These are phyloP conservation scores for Linanthus parryae DNA, from an alignment of 148 eudicot species.

Conservation along the genomic window DNA sequence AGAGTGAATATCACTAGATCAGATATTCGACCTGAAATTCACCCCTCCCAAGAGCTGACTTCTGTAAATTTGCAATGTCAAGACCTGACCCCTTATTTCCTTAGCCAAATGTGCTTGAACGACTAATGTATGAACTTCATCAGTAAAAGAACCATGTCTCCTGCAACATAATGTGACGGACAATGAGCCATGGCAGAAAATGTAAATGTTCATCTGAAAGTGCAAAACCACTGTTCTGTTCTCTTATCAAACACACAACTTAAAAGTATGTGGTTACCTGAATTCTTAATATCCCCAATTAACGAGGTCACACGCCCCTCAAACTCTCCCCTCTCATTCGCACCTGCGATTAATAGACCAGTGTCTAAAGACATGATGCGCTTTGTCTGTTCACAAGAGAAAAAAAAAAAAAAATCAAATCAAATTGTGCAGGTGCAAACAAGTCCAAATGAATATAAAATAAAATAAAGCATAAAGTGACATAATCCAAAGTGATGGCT, in stretches of 20 bases:
- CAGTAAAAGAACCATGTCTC: conserved; percentile 45
- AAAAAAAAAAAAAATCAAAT: too few species aligned
- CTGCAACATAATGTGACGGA: conserved; percentile 26
- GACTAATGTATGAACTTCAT: conserved; percentile 48
- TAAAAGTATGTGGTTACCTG: conserved; percentile 31
- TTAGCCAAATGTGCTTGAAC: conserved; percentile 43
- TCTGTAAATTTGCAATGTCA: conserved; percentile 41
- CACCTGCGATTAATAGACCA: conserved; percentile 46
- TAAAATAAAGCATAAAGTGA: conserved; percentile 15
- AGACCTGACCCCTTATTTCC: conserved; percentile 55
- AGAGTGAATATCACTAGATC: neutral
- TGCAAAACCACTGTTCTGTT: too few species aligned
- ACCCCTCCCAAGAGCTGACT: conserved; percentile 48
- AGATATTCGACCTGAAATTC: conserved; percentile 36
- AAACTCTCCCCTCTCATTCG: conserved; percentile 52
- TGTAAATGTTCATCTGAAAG: neutral
- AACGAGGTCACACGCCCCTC: conserved; percentile 39
- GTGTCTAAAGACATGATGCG: conserved; percentile 40
- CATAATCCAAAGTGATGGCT: neutral
- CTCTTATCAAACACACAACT: too few species aligned
- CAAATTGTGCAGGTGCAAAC: too few species aligned
- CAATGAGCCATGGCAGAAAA: conserved; percentile 13
- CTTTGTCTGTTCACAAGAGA: conserved; percentile 28
- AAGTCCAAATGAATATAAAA: too few species aligned
- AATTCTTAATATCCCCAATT: conserved; percentile 41